Conservation (phyloP, 2,329 filamentous ascomycete genomes). For the Didymella sp. region DNA sequence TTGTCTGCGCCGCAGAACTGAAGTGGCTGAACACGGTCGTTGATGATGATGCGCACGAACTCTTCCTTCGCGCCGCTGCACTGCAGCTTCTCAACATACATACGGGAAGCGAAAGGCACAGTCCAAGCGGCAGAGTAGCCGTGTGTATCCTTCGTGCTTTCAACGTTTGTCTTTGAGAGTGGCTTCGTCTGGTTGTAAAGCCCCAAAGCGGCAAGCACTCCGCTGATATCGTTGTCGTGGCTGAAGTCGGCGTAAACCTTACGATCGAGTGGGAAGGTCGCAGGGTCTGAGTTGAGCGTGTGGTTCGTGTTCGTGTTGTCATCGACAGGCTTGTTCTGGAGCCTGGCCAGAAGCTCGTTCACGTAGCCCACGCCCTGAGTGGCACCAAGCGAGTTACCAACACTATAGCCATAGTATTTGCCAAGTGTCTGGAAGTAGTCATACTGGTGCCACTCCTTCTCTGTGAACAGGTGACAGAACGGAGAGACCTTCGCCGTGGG, state of each 20-base stretch:
- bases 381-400: constrained; percentile 78
- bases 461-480: constrained; percentile 79
- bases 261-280: constrained; percentile 74
- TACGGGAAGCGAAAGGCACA: constrained; percentile 80
- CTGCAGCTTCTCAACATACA: constrained; percentile 87
- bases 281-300: constrained; percentile 71
- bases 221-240: constrained; percentile 87
- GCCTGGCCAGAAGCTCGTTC: constrained; percentile 83
- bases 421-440: constrained; percentile 80
- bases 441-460: constrained; percentile 76
- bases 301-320: constrained; percentile 79
- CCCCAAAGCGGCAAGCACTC: constrained; percentile 77
- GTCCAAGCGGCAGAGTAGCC: constrained; percentile 80
- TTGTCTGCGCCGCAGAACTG: constrained; percentile 73
- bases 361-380: constrained; percentile 87
- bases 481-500: constrained; percentile 63
- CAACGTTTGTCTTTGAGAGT: constrained; percentile 54
- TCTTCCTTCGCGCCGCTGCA: constrained; percentile 70
- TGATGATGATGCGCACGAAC: constrained; percentile 79
- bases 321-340: constrained; percentile 71
- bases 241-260: constrained; percentile 86
- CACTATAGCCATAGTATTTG: constrained; percentile 84
- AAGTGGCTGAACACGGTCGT: constrained; percentile 80
- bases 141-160: constrained; percentile 61
- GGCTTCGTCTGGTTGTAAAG: constrained; percentile 72